Evolutionary conservation across 2,329 filamentous ascomycete genomes (phyloP).

Genomic region (Fusarium citri): DNA sequence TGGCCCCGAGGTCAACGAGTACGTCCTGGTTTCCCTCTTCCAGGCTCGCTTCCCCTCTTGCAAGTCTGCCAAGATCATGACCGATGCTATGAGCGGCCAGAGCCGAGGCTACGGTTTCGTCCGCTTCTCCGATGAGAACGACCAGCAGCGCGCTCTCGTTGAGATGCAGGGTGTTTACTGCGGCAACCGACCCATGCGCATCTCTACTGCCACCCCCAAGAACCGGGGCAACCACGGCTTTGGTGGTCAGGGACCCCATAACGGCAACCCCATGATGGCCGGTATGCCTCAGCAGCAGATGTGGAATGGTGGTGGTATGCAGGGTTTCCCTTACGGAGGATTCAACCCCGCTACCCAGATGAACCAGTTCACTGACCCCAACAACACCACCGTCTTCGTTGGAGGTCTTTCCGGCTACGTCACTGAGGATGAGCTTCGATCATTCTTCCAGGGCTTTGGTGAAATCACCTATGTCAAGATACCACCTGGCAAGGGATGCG

Average conservation of each 20-base stretch:
- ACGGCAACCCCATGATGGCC: slow-evolving; percentile 60
- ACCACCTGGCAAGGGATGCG: slow-evolving; percentile 97
- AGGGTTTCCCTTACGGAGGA: slow-evolving; percentile 54
- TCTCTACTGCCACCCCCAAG: slow-evolving; percentile 97
- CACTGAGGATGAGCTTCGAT: slow-evolving; percentile 98
- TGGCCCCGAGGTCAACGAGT: slow-evolving; percentile 98
- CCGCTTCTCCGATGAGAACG: slow-evolving; percentile 92
- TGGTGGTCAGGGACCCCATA: slow-evolving; percentile 56
- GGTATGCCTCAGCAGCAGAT: slow-evolving; percentile 60
- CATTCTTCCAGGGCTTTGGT: slow-evolving; percentile 99
- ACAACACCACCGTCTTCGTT: slow-evolving; percentile 99
- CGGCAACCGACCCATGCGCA: slow-evolving; percentile 98
- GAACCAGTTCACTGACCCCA: slow-evolving; percentile 99
- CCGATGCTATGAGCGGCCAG: slow-evolving; percentile 96
- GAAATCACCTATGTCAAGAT: slow-evolving; percentile 99
- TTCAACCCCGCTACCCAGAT: slow-evolving; percentile 71
- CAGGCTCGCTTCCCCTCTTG: slow-evolving; percentile 95
- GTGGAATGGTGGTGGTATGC: slow-evolving; percentile 49
- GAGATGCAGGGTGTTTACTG: slow-evolving; percentile 99
- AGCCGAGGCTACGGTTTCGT: slow-evolving; percentile 98
- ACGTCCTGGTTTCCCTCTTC: slow-evolving; percentile 96
- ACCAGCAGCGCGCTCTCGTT: slow-evolving; percentile 93
- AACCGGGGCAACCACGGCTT: slow-evolving; percentile 68
- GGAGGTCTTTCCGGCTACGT: slow-evolving; percentile 97
- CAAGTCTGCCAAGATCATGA: slow-evolving; percentile 99